Base-by-base conservation (phyloP, 108 stramenopile genomes). In the Parietichytrium sp. region DNA sequence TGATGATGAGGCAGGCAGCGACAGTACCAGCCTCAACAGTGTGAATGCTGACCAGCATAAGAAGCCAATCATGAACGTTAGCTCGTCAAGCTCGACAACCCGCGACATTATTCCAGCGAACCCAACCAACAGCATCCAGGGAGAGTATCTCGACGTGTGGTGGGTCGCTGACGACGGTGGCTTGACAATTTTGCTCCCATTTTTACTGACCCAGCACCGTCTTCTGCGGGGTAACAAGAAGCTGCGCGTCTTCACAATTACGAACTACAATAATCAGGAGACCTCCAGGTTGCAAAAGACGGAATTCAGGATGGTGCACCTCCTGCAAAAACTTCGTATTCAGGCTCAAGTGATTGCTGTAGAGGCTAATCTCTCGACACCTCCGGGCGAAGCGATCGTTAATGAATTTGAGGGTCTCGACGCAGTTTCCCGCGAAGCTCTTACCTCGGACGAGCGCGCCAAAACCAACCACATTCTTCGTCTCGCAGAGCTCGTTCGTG, bases 111-210 rank as follows among this genome's bases (percentile, higher is more conserved):
- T 23, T 6, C 61, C 42, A 12, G 20, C 1, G 61, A 27, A 23
- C 42, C 61, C 61, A 42, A 33, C 23, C 10, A 25, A 33, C 20
- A 27, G 16, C 33, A 3, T 26, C 16, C 25, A 8, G 10, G 54
- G 45, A 18, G 50, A 50, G 48, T 55, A 42, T n/a, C 29, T 82
- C 26, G 78, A 82, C 48, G 79, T 82, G 20, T 82, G 78, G 78
- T 82, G 82, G 82, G 80, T 82, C 13, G 4, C 3, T 13, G 79
- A 80, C n/a, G 82, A 82, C 31, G 82, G 82, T 42, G 82, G 82
- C 36, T 49, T 82, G 16, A 80, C 82, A 7, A 25, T 82, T 20
- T 61, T 82, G 36, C 15, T 82, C 3, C 82, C 82, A 26, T 27
- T 26, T 23, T 31, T 82, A 7, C 82, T 82, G 12, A 80, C 15